Base-by-base conservation (phyloP, 1,284 basidiomycete genomes). In the Cutaneotrichosporon arboriforme region DNA sequence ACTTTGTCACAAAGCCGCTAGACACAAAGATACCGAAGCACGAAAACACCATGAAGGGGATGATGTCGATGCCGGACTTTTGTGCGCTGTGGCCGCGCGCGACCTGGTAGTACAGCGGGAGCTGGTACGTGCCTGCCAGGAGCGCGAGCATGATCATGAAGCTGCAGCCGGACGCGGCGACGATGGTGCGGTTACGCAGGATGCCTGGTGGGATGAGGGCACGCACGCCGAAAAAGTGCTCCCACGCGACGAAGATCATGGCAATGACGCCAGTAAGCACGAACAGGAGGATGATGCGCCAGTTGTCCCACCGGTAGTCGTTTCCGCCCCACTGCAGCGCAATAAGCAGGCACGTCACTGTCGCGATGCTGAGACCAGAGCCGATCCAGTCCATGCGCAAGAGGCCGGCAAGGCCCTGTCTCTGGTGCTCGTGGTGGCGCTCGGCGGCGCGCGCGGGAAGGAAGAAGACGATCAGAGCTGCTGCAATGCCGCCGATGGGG, bases 321-420 rank as follows among this genome's bases (percentile, higher is more conserved):
- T 76, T 77, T 3, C 77, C 77, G 33, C 77, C 77, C 73, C 76
- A 77, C 49, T 76, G 73, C 4, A 78, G 67, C 2, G 77, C 75
- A 13, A 79, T 67, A 13, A 79, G 64, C 7, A 77, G 62, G 49
- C 74, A 77, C 21, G 76, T 72, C 35, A 77, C 63, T 38, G 68
- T 59, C 20, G 65, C 64, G 38, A 78, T 61, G 57, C 76, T 70
- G 46, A 77, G 65, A 22, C 66, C 55, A 1, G 74, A 70, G 13
- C 77, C 77, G 46, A 76, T 23, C 56, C 68, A 76, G 60, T 78
- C 78, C 59, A 79, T 67, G 40, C 66, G 60, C n/a, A 51, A 36
- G 41, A 77, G 46, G 13, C 69, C 67, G 15, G 62, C 50, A 44
- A 55, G 62, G 15, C 64, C 57, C 8, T 55, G 46, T 8, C 58